Base-by-base conservation (phyloP, 176 grass and related monocot species). In the Ampelocalamus luodianensis region DNA sequence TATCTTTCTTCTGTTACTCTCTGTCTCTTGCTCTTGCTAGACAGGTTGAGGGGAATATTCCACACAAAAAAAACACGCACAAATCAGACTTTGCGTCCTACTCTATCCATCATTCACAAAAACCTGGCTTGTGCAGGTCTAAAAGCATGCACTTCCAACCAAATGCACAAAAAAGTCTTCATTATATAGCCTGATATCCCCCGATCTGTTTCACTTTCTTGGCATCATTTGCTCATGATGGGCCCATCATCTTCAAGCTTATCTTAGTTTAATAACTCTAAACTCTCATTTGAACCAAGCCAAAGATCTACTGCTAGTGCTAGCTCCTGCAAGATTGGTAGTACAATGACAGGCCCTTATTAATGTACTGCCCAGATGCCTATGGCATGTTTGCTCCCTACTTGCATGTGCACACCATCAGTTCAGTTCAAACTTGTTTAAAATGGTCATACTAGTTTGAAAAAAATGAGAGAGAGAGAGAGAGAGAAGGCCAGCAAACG, bases 221-320 rank as follows among this genome's bases (percentile, higher is more conserved):
- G 88, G 72, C 83, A 78, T 82, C 78, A 86, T 90, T 68, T 77
- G 53, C 6, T 79, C 65, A 86, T 72, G 37, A 82, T 78, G 83
- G 65, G 22, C 10, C 89, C 67, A 66, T 74, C 48, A 39, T 24
- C 48, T 48, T 26, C 20, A 32, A 50, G 53, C 46, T 78, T 90
- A 66, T 73, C 59, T 40, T 49, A 66, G 42, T 65, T 78, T 86
- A 77, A 64, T 62, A 62, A 58, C 44, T 36, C 23, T 43, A 13
- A 61, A 36, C 6, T 51, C 17, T 43, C 24, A 34, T 86, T 82
- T 82, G 88, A 82, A 65, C 55, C n/a, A 42, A 37, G 39, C 50
- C 36, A 72, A 50, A 34, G 49, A 77, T 56, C n/a, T 77, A 22
- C 10, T 58, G 16, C 7, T 69, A 13, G 4, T 29, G 1, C 39